A percentile compares a stretch with the other conserved stretches of the same genome.
Conservation (phyloP, 208 protist species). For the Jaenimonas drosophilae region DNA sequence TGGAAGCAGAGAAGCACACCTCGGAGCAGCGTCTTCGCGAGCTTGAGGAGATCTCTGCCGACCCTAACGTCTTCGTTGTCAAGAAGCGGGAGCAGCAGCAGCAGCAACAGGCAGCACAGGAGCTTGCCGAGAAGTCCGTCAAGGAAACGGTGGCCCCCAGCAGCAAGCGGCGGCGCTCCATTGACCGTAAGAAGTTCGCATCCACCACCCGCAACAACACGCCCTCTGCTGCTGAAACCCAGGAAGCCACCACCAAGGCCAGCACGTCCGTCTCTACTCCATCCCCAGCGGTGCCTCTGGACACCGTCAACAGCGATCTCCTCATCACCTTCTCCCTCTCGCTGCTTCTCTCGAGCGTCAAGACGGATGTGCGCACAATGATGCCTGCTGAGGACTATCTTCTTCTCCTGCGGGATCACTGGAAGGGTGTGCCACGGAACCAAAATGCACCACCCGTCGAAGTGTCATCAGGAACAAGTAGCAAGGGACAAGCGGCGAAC, state of each 20-base stretch:
- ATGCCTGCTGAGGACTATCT: conserved; percentile 17
- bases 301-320: conserved; percentile 20
- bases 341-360: conserved; percentile 31
- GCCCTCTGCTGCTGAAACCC: not conserved
- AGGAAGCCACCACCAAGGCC: conserved; percentile 3
- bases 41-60: conserved; percentile 15
- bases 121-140: conserved; percentile 5
- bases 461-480: not conserved
- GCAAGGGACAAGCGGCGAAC: too few relatives aligned
- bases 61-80: conserved; percentile 31
- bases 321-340: conserved; percentile 25
- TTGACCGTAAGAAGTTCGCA: not conserved
- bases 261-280: conserved; percentile 8
- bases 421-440: not conserved
- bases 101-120: not conserved
- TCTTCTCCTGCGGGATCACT: conserved; percentile 18
- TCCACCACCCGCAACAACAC: not conserved
- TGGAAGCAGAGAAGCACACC: conserved; percentile 16
- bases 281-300: conserved; percentile 8
- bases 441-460: not conserved
- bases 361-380: conserved; percentile 32
- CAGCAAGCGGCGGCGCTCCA: not conserved
- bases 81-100: conserved; percentile 18
- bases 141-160: not conserved
- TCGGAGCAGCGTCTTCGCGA: conserved; percentile 12